Evolutionary conservation across 495 filamentous ascomycete genomes (phyloP).

Genomic region (Penicillium dipodomyicola): DNA sequence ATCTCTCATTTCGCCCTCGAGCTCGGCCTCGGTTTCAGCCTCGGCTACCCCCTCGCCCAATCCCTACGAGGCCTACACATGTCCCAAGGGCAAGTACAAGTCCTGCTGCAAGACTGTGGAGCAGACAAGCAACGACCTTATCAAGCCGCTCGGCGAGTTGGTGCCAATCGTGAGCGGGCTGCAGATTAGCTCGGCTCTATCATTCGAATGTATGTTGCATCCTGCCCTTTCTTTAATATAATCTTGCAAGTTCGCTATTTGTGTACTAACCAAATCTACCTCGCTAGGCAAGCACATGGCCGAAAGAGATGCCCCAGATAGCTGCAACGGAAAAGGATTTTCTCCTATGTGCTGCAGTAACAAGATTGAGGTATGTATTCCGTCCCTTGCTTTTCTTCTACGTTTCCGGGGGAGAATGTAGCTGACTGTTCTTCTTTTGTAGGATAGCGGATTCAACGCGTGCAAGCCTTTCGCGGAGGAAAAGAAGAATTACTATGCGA

Average conservation of each 20-base stretch:
- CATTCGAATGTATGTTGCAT: slow-evolving; percentile 34
- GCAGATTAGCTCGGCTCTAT: slow-evolving; percentile 24
- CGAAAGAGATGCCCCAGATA: slow-evolving; percentile 11
- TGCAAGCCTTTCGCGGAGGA: slow-evolving; percentile 32
- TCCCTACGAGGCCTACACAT: slow-evolving; percentile 23
- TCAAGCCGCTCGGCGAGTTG: slow-evolving; percentile 22
- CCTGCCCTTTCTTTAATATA: neutral
- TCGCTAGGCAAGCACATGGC: slow-evolving; percentile 26
- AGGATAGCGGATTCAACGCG: neutral
- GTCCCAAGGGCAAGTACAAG: slow-evolving; percentile 24
- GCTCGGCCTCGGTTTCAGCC: slow-evolving; percentile 1
- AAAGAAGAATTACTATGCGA: slow-evolving; percentile 25
- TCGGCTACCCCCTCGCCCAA: slow-evolving; percentile 3
- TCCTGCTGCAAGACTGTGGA: slow-evolving; percentile 35
- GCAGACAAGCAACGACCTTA: slow-evolving; percentile 18
- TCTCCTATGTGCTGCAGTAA: slow-evolving; percentile 36
- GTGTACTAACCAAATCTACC: neutral
- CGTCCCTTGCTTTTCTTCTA: neutral
- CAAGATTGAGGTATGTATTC: slow-evolving; percentile 16
- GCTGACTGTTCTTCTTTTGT: neutral
- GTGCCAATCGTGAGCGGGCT: slow-evolving; percentile 28
- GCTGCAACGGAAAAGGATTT: slow-evolving; percentile 22
- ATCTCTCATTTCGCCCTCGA: neutral
- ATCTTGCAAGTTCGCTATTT: neutral
- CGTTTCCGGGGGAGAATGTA: neutral